phyloP scores from a whole-genome alignment of 139 green algal genomes.

The Asterochloris erici region DNA sequence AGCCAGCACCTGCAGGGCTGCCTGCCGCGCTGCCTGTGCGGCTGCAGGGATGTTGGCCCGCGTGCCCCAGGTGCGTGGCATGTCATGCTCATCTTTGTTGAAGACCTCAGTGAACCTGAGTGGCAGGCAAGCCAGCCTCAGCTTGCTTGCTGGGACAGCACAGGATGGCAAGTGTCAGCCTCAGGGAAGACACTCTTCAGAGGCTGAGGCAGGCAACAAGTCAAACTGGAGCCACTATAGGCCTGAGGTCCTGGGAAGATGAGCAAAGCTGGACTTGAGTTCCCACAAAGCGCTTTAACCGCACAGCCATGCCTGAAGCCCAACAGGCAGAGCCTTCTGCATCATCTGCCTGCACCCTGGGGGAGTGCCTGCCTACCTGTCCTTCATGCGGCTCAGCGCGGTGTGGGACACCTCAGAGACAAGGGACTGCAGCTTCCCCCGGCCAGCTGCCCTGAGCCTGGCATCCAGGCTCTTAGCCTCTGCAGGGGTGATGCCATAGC shows the following conservation, averaged over 20 bases:
- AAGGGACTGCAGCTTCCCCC: conserved; percentile 33
- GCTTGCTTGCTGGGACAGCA: background rate
- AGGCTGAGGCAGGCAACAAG: no score
- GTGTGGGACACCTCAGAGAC: conserved; percentile 73
- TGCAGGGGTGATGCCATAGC: conserved; percentile 36
- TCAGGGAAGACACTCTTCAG: no score
- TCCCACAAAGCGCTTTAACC: no score
- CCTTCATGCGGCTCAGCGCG: conserved; percentile 69
- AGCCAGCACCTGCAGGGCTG: conserved; percentile 63
- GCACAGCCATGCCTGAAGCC: no score
- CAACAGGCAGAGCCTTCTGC: no score
- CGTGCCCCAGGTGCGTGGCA: conserved; percentile 73
- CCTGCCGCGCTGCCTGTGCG: conserved; percentile 51
- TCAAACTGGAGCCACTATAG: no score
- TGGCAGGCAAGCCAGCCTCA: conserved; percentile 2
- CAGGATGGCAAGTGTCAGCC: no score
- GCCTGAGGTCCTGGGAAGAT: no score
- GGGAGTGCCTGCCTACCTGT: conserved; percentile 34
- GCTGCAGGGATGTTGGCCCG: conserved; percentile 65
- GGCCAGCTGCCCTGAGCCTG: conserved; percentile 22
- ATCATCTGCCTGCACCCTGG: background rate
- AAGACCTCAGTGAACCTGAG: conserved; percentile 73
- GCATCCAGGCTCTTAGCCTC: conserved; percentile 31
- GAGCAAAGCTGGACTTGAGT: no score
- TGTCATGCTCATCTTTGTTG: conserved; percentile 59